Conservation (phyloP, 2,329 filamentous ascomycete genomes). For the Rhinocladiella similis region DNA sequence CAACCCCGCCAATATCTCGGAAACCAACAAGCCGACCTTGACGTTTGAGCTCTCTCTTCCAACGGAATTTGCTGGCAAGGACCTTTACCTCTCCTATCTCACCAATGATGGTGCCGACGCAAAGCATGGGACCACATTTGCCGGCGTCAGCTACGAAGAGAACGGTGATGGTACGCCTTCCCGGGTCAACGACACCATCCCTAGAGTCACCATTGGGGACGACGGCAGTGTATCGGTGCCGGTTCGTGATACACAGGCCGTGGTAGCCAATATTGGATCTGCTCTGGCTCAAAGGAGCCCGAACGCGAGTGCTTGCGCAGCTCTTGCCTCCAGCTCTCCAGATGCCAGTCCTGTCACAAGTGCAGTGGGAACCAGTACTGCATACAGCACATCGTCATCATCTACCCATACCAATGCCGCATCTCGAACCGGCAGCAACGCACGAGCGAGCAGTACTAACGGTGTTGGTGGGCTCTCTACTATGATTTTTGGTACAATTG, state of each 20-base stretch:
- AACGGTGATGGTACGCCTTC: slow-evolving; percentile 44
- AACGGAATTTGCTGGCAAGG: slow-evolving; percentile 39
- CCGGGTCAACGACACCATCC: slow-evolving; percentile 35
- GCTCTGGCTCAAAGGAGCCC: slow-evolving; percentile 18
- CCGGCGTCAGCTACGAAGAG: slow-evolving; percentile 49
- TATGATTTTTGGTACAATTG: slow-evolving; percentile 23
- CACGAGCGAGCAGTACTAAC: slow-evolving; percentile 22
- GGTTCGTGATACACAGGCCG: slow-evolving; percentile 48
- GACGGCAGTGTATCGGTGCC: slow-evolving; percentile 38
- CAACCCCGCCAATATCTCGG: slow-evolving; percentile 43
- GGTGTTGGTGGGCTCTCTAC: slow-evolving; percentile 22
- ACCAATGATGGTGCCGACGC: slow-evolving; percentile 49
- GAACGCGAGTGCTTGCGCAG: slow-evolving; percentile 24
- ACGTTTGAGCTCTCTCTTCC: slow-evolving; percentile 45
- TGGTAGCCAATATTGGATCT: slow-evolving; percentile 47
- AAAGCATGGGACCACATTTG: slow-evolving; percentile 46
- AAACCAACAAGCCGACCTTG: slow-evolving; percentile 39
- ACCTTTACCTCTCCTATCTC: slow-evolving; percentile 49
- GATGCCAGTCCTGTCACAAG: slow-evolving; percentile 17
- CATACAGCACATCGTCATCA: slow-evolving; percentile 13
- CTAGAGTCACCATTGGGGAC: slow-evolving; percentile 34
- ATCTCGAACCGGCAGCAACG: slow-evolving; percentile 16
- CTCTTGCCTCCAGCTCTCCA: slow-evolving; percentile 18
- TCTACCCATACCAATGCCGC: slow-evolving; percentile 20
- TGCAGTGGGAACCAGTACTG: slow-evolving; percentile 21